Evolutionary conservation across 2,329 filamentous ascomycete genomes (phyloP).

Genomic region (Coniella vitis): DNA sequence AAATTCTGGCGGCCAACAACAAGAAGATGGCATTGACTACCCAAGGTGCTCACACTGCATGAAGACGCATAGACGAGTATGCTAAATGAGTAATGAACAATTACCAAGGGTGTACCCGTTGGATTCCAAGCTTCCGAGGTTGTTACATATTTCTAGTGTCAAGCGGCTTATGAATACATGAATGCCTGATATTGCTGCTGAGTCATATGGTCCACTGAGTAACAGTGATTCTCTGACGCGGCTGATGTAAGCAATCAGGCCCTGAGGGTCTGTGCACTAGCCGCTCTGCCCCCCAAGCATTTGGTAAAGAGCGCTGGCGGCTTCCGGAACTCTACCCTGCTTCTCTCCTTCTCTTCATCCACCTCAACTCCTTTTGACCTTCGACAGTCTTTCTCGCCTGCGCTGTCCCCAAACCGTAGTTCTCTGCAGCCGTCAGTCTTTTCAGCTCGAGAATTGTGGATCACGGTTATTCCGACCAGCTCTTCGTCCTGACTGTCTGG

Average conservation of each 20-base stretch:
- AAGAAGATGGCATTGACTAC: too few relatives aligned
- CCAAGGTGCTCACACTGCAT: too few relatives aligned
- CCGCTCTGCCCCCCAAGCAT: not conserved
- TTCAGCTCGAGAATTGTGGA: slow-evolving; percentile 9
- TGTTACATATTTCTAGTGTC: too few relatives aligned
- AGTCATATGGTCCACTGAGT: too few relatives aligned
- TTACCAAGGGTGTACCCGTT: too few relatives aligned
- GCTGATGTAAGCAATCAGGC: not conserved
- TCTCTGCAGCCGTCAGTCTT: slow-evolving; percentile 3
- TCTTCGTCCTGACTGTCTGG: slow-evolving; percentile 11
- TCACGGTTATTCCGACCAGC: slow-evolving; percentile 11
- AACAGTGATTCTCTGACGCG: too few relatives aligned
- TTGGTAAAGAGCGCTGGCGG: not conserved
- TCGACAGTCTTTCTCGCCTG: slow-evolving; percentile 9
- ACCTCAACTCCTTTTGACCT: not conserved
- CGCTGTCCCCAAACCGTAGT: slow-evolving; percentile 1
- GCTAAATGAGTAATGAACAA: too few relatives aligned
- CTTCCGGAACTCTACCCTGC: not conserved
- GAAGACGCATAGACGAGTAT: too few relatives aligned
- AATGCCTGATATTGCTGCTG: too few relatives aligned
- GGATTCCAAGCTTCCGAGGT: too few relatives aligned
- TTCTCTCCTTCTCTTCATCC: not conserved
- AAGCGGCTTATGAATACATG: too few relatives aligned
- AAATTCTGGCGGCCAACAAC: too few relatives aligned
- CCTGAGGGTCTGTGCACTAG: not conserved